Percentiles rank a stretch among this genome's conserved stretches.
phyloP scores from a whole-genome alignment of 495 filamentous ascomycete genomes.

The Clohesyomyces aquaticus region DNA sequence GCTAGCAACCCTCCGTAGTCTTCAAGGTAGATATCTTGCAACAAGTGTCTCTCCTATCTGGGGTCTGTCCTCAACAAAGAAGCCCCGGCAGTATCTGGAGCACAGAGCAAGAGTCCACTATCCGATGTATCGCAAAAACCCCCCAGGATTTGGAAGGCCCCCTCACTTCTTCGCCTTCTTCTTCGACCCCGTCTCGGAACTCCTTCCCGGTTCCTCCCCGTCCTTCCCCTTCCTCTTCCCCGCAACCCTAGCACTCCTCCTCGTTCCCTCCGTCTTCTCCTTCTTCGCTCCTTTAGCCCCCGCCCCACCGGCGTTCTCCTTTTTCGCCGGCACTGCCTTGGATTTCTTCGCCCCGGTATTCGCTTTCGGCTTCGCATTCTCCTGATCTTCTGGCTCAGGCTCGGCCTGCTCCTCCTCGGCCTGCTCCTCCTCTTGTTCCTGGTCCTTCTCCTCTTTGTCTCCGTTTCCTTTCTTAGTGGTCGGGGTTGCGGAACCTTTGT shows the following conservation, averaged over 20 bases:
- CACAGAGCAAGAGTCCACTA: too few species aligned
- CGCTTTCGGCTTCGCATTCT: constrained; percentile 24
- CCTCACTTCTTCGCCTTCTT: constrained; percentile 33
- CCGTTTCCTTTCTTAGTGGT: constrained; percentile 44
- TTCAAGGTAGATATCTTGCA: too few species aligned
- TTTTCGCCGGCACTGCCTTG: constrained; percentile 8
- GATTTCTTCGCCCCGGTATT: constrained; percentile 26
- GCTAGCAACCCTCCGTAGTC: too few species aligned
- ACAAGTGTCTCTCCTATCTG: too few species aligned
- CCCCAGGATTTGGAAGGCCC: not conserved
- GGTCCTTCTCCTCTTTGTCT: constrained; percentile 46
- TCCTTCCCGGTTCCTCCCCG: not conserved
- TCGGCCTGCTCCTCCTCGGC: not conserved
- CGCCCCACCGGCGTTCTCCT: too few species aligned
- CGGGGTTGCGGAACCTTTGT: not conserved
- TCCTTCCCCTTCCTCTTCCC: constrained; percentile 20
- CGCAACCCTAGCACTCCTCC: constrained; percentile 26
- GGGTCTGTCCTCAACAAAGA: too few species aligned
- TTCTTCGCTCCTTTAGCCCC: constrained; percentile 5
- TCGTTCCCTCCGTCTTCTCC: constrained; percentile 20
- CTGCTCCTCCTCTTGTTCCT: constrained; percentile 18
- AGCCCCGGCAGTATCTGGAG: too few species aligned
- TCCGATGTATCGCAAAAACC: too few species aligned
- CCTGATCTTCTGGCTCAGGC: constrained; percentile 1
- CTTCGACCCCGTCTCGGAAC: not conserved